A percentile compares a stretch with the other conserved stretches of the same genome.
These are phyloP conservation scores for Inga leiocalycina DNA, from an alignment of 306 rosid genomes.

Conservation along the genomic window DNA sequence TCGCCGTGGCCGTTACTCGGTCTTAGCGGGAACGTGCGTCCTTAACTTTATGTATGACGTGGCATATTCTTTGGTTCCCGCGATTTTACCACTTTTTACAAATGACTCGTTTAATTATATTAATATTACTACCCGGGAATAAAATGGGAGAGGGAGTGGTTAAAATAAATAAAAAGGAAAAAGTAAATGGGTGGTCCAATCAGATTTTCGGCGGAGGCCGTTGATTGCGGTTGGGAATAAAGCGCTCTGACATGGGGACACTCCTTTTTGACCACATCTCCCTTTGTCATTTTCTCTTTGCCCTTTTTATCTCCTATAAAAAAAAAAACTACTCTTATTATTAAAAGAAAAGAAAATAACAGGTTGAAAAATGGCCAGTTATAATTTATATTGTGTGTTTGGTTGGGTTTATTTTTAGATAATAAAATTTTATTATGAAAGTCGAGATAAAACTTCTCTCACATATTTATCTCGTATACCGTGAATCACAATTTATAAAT, in stretches of 20 bases:
- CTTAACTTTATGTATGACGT: slow-evolving; percentile 49
- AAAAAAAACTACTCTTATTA: background rate
- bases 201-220: slow-evolving; percentile 71
- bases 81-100: background rate
- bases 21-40: slow-evolving; percentile 56
- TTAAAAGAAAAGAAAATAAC: background rate
- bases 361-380: background rate
- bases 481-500: no score
- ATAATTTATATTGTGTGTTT: no score
- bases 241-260: slow-evolving; percentile 56
- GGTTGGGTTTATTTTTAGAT: no score
- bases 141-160: background rate
- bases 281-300: slow-evolving; percentile 37
- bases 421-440: no score
- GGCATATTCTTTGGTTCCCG: slow-evolving; percentile 18
- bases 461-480: no score
- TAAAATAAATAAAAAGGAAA: background rate
- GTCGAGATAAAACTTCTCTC: no score
- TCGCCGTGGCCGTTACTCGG: slow-evolving; percentile 52
- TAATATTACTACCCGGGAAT: no score
- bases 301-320: background rate
- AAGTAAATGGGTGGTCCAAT: background rate
- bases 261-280: slow-evolving; percentile 59
- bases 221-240: slow-evolving; percentile 99
- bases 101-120: background rate